Conservation (phyloP, 2,329 filamentous ascomycete genomes). For the Thelonectria discophora region DNA sequence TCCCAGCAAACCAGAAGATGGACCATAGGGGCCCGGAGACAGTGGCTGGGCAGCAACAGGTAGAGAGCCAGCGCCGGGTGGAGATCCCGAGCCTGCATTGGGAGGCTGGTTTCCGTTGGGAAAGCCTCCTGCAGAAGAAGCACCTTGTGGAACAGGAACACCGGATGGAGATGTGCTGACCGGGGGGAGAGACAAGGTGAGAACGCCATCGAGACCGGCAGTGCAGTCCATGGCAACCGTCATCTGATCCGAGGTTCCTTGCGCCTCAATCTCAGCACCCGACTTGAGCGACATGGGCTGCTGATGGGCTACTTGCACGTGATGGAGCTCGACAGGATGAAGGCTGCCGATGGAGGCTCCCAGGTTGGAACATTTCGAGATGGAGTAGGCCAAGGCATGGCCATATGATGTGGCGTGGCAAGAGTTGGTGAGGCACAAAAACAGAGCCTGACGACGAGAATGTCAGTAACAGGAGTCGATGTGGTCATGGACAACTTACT, state of each 20-base stretch:
- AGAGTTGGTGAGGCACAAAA: conserved; percentile 43
- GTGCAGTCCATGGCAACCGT: conserved; percentile 42
- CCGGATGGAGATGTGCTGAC: conserved; percentile 25
- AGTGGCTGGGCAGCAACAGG: not conserved
- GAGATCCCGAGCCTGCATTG: conserved; percentile 5
- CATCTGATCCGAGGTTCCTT: conserved; percentile 36
- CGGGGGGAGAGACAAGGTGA: conserved; percentile 42
- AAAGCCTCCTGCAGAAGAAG: not conserved
- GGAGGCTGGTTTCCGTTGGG: conserved; percentile 4
- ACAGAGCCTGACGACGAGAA: conserved; percentile 38
- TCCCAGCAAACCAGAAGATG: not conserved
- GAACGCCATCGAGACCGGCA: conserved; percentile 45
- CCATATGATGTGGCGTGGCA: conserved; percentile 44
- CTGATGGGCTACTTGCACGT: conserved; percentile 19
- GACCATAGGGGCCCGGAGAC: not conserved
- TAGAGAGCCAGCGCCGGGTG: not conserved
- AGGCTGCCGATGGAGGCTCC: conserved; percentile 43
- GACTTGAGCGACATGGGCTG: conserved; percentile 17
- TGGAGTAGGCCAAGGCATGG: conserved; percentile 40
- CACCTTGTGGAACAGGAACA: not conserved
- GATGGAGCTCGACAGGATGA: conserved; percentile 44
- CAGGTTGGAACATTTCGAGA: conserved; percentile 40
- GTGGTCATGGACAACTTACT: conserved; percentile 24
- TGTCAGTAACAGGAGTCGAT: conserved; percentile 30
- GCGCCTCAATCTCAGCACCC: conserved; percentile 16